A percentile compares a stretch with the other conserved stretches of the same genome.
phyloP scores from a whole-genome alignment of 2,329 filamentous ascomycete genomes.

The Trichoderma sp. region DNA sequence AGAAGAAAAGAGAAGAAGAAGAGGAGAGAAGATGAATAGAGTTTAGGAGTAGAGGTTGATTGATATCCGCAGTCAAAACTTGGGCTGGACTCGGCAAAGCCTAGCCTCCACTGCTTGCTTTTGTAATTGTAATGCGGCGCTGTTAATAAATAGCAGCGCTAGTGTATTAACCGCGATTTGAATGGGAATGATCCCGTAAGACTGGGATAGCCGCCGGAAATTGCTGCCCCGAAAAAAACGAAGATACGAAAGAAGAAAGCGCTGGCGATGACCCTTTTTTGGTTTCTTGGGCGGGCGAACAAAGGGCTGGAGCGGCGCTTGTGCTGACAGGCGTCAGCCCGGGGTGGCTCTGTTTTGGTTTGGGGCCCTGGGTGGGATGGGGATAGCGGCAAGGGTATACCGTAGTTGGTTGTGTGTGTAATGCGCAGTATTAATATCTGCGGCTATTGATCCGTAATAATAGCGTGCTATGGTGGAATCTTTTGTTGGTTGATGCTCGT shows the following conservation, averaged over 20 bases:
- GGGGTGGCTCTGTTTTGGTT: background rate
- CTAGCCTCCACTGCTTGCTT: background rate
- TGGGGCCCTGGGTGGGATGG: background rate
- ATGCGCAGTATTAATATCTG: background rate
- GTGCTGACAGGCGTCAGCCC: conserved; percentile 17
- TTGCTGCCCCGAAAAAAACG: background rate
- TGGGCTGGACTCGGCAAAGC: background rate
- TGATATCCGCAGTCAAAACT: background rate
- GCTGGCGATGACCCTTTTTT: background rate
- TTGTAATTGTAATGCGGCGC: background rate
- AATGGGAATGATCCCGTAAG: background rate
- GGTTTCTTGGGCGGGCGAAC: background rate
- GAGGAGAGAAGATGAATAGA: background rate
- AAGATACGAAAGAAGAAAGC: background rate
- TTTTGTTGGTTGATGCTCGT: background rate
- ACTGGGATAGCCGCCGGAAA: conserved; percentile 12
- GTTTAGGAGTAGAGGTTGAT: background rate
- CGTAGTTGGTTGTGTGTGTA: background rate
- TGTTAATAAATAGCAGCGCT: conserved; percentile 1
- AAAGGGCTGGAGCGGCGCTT: background rate
- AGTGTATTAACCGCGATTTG: background rate
- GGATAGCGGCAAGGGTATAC: background rate
- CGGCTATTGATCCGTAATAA: background rate
- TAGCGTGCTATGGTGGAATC: background rate
- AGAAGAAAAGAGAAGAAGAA: background rate